These are phyloP conservation scores for Pythium volutum DNA, from an alignment of 352 stramenopile species.

Conservation along the genomic window DNA sequence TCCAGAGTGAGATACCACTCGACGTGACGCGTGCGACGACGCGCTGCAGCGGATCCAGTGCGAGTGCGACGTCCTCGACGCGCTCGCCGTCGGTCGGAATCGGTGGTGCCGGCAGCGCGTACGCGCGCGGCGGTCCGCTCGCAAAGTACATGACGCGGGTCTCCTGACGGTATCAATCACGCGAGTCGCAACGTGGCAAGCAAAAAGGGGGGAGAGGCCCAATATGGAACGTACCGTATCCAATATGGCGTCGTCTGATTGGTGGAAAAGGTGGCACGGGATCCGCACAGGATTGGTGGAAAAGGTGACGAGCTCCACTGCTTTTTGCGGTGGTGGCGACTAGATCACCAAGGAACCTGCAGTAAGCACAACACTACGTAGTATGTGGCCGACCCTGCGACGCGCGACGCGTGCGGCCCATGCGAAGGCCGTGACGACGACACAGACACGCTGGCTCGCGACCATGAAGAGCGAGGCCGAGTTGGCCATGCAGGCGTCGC, in stretches of 20 bases:
- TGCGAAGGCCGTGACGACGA: background rate
- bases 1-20: conserved; percentile 45
- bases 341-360: background rate
- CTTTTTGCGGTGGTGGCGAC: background rate
- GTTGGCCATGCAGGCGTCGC: conserved; percentile 61
- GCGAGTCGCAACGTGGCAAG: conserved; percentile 1
- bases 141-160: conserved; percentile 62
- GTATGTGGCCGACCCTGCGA: conserved; percentile 1
- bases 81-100: conserved; percentile 11
- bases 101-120: conserved; percentile 25
- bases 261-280: background rate
- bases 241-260: background rate
- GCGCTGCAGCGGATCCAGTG: conserved; percentile 45
- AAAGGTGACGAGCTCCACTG: background rate
- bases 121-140: conserved; percentile 62
- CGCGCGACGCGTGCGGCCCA: background rate
- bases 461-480: conserved; percentile 51
- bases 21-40: conserved; percentile 61
- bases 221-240: background rate
- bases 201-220: background rate
- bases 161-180: no score
- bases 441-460: conserved; percentile 22
- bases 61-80: conserved; percentile 48
- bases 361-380: no score
- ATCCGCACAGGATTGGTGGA: conserved; percentile 3